A percentile compares a stretch with the other conserved stretches of the same genome.
phyloP scores from a whole-genome alignment of 2,329 filamentous ascomycete genomes.

The Colletotrichum sp. region DNA sequence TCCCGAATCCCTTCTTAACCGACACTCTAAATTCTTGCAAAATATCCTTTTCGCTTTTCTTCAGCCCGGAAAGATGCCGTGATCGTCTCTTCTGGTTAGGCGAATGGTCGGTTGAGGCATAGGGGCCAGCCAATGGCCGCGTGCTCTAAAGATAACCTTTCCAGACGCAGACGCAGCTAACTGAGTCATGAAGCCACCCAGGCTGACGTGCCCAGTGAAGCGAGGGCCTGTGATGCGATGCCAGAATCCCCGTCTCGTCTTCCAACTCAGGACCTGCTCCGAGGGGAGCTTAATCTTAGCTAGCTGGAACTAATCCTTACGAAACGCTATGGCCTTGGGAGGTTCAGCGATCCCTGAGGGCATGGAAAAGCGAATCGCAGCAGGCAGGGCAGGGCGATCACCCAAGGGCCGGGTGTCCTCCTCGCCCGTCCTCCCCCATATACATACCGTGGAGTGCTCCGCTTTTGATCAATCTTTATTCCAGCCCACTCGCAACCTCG shows the following conservation, averaged over 20 bases:
- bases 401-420: not conserved
- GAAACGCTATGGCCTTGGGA: not conserved
- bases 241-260: not conserved
- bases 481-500: not conserved
- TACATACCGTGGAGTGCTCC: not conserved
- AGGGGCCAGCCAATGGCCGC: not conserved
- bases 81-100: not conserved
- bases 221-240: not conserved
- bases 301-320: not conserved
- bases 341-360: not conserved
- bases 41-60: not conserved
- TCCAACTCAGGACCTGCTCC: not conserved
- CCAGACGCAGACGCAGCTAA: not conserved
- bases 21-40: not conserved
- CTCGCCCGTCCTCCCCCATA: not conserved
- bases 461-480: not conserved
- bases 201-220: not conserved
- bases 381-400: not conserved
- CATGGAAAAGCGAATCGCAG: not conserved
- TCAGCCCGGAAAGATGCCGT: not conserved
- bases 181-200: not conserved
- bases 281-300: not conserved
- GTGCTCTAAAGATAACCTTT: not conserved
- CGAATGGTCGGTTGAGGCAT: not conserved
- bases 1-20: not conserved